Base-by-base conservation (phyloP, 2,329 filamentous ascomycete genomes). In the Penicillium concentricum region DNA sequence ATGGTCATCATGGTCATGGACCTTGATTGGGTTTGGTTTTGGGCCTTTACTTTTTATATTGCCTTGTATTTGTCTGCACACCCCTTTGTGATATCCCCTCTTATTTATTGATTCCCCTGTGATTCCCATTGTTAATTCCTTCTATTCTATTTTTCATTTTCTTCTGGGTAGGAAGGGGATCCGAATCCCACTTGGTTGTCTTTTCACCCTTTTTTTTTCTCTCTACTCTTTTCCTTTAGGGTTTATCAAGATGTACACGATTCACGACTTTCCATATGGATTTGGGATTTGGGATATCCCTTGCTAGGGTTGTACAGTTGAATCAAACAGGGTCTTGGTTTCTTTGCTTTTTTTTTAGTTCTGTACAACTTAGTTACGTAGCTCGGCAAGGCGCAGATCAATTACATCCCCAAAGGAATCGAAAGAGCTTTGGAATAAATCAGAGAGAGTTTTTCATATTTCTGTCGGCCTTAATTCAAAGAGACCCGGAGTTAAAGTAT, bases 401-500 rank as follows among this genome's bases (percentile, higher is more conserved):
- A 12, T 47, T 13, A 18, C 0, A 16, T 16, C n/a, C 39, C 18
- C 13, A 20, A 24, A 44, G 6, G 10, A 16, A 18, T 20, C 3
- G 16, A 34, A 9, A 10, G 5, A 32, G 24, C 10, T 16, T 28
- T 26, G 12, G 22, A 39, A 49, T 38, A 22, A 30, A 26, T 30
- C 15, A 18, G 34, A 41, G 47, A 44, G 45, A 38, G 18, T 18
- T 34, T 55, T 51, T 54, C 22, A 52, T 43, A 24, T 47, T 51
- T 48, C 37, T 46, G 48, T 45, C 20, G 22, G 32, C 24, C 35
- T 54, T 22, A 13, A 46, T 50, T 22, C 43, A 9, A 47, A 49
- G 38, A 22, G 38, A 28, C 34, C 50, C 52, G 26, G 51, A 39
- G 41, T 41, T 44, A 51, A 51, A 51, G 49, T 64, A 49, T 62